phyloP scores from a whole-genome alignment of 306 rosid species.

The Dalbergia cochinchinensis region DNA sequence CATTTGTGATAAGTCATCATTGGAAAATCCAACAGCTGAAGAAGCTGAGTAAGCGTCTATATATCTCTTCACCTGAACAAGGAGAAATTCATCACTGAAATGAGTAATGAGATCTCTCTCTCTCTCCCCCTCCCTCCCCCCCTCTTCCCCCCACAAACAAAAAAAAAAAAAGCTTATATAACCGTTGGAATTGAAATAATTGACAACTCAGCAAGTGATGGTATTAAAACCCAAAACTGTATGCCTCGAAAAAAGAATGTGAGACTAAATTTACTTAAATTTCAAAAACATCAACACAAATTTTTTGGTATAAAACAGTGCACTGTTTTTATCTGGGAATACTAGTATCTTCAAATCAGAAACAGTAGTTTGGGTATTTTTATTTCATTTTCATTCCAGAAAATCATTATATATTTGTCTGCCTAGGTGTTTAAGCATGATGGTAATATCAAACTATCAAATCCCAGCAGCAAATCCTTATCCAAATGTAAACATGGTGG shows the following conservation, averaged over 20 bases:
- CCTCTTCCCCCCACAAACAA: too few species aligned
- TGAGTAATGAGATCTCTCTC: slow-evolving; percentile 34
- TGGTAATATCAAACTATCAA: slow-evolving; percentile 26
- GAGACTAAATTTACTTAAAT: too few species aligned
- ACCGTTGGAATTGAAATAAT: slow-evolving; percentile 21
- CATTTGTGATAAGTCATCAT: slow-evolving; percentile 74
- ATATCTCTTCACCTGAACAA: slow-evolving; percentile 86
- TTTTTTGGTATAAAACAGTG: too few species aligned
- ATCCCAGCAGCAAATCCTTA: slow-evolving; percentile 18
- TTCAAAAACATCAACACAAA: slow-evolving; percentile 7
- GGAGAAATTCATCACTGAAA: slow-evolving; percentile 42
- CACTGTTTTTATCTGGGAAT: too few species aligned
- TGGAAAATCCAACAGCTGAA: slow-evolving; percentile 90
- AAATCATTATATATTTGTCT: background rate
- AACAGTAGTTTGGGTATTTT: too few species aligned
- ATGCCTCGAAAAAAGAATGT: slow-evolving; percentile 5
- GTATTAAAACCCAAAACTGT: slow-evolving; percentile 28
- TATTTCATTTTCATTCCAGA: background rate
- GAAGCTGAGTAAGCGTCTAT: slow-evolving; percentile 87
- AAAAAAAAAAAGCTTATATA: slow-evolving; percentile 38
- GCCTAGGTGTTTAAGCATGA: slow-evolving; percentile 19
- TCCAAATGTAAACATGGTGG: background rate
- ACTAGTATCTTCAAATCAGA: too few species aligned
- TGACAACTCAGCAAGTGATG: slow-evolving; percentile 34
- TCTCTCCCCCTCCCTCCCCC: background rate